Conservation (phyloP, 2,329 filamentous ascomycete genomes). For the Phaeosphaeria sp. region DNA sequence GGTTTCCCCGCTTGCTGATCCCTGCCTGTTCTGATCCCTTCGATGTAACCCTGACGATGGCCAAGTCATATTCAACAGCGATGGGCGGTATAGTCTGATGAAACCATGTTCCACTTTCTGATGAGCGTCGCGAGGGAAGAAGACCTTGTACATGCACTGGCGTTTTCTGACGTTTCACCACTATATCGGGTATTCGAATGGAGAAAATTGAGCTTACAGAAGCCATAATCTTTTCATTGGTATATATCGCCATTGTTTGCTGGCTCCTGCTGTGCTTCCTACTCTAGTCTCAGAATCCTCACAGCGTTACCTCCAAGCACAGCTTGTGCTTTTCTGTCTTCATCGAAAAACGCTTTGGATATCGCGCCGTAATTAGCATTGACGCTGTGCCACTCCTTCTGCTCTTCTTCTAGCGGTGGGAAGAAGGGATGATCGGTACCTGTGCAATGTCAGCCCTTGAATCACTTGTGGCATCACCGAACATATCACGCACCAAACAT, state of each 20-base stretch:
- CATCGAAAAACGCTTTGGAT: conserved; percentile 56
- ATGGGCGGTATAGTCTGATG: neutral
- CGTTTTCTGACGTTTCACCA: neutral
- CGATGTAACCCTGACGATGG: conserved; percentile 27
- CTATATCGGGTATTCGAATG: neutral
- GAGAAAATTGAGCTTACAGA: neutral
- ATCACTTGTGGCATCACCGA: neutral
- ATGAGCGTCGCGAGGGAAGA: neutral
- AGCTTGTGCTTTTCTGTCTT: conserved; percentile 56
- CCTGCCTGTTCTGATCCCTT: neutral
- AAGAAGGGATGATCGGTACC: conserved; percentile 86
- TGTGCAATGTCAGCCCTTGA: conserved; percentile 20
- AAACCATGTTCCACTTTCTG: neutral
- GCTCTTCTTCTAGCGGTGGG: conserved; percentile 71
- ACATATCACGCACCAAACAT: conserved; percentile 67
- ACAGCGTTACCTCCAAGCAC: conserved; percentile 69
- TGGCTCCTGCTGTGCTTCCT: neutral
- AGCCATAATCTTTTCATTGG: neutral
- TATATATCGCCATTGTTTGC: neutral
- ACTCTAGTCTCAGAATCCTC: conserved; percentile 53
- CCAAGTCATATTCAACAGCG: neutral
- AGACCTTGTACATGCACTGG: neutral
- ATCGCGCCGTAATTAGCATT: conserved; percentile 65
- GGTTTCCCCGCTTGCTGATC: conserved; percentile 32
- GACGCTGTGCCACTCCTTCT: conserved; percentile 74